phyloP scores from a whole-genome alignment of 2,329 filamentous ascomycete genomes.

The Talaromyces albobiverticillius region DNA sequence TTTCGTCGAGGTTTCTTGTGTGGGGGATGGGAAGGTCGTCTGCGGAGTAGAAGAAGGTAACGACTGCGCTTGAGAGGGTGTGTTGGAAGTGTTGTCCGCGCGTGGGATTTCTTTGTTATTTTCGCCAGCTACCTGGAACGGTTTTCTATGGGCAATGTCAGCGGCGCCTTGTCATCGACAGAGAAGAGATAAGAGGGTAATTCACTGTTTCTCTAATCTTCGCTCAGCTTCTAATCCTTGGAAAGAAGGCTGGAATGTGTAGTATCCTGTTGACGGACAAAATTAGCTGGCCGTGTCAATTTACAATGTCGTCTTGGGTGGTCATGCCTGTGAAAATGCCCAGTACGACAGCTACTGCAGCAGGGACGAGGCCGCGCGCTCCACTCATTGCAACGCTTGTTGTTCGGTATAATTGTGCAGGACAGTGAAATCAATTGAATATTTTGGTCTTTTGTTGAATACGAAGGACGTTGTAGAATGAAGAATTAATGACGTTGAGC shows the following conservation, averaged over 20 bases:
- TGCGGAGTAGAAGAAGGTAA: too few species aligned
- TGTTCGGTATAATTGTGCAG: background rate
- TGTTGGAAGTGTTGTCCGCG: background rate
- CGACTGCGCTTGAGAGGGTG: background rate
- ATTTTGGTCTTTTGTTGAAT: background rate
- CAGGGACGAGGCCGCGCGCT: constrained; percentile 34
- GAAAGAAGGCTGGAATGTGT: constrained; percentile 43
- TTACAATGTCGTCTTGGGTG: background rate
- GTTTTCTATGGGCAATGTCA: background rate
- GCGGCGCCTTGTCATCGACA: background rate
- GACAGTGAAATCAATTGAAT: too few species aligned
- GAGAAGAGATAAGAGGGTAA: background rate
- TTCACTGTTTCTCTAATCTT: constrained; percentile 16
- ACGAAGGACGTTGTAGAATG: constrained; percentile 2
- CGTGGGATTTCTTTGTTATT: background rate
- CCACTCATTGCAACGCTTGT: constrained; percentile 27
- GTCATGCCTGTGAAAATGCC: constrained; percentile 38
- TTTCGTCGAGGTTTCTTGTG: constrained; percentile 6
- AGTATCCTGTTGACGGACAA: constrained; percentile 32
- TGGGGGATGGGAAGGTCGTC: too few species aligned
- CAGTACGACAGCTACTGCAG: constrained; percentile 36
- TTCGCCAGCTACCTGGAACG: background rate
- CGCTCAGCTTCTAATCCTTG: constrained; percentile 34
- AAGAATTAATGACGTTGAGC: too few species aligned
- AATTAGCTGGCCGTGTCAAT: constrained; percentile 14